Percentiles rank a stretch among this genome's conserved stretches.
Evolutionary conservation across 306 rosid genomes (phyloP).

Genomic region (Clitoria ternatea): DNA sequence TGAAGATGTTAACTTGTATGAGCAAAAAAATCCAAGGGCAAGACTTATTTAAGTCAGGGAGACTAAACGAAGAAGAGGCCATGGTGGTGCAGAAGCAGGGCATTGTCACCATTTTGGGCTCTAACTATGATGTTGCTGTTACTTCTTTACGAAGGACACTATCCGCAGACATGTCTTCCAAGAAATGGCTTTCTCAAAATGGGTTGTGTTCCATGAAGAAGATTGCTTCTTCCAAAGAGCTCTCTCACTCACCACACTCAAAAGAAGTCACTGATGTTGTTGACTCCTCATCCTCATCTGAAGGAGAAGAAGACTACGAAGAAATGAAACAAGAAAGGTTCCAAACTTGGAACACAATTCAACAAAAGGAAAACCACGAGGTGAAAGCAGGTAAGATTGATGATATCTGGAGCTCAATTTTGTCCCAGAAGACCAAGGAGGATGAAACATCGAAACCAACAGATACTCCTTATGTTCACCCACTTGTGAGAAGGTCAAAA

Average conservation of each 20-base stretch:
- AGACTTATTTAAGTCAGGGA: constrained; percentile 3
- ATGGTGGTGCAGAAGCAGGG: constrained; percentile 50
- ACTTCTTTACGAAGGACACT: constrained; percentile 65
- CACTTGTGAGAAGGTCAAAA: constrained; percentile 54
- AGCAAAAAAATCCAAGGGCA: constrained; percentile 27
- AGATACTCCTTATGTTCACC: constrained; percentile 59
- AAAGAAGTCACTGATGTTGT: not conserved
- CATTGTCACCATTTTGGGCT: constrained; percentile 51
- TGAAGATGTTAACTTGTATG: constrained; percentile 35
- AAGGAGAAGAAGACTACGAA: constrained; percentile 16
- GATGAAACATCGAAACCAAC: constrained; percentile 22
- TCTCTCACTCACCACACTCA: constrained; percentile 24
- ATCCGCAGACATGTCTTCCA: constrained; percentile 91
- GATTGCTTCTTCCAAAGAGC: constrained; percentile 44
- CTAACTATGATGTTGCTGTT: constrained; percentile 20
- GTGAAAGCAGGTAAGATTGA: constrained; percentile 21
- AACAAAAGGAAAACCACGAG: constrained; percentile 1
- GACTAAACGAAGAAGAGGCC: constrained; percentile 5
- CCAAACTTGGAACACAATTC: constrained; percentile 37
- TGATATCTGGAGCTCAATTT: constrained; percentile 58
- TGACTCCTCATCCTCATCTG: constrained; percentile 25
- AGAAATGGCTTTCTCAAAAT: constrained; percentile 61
- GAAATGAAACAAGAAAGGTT: constrained; percentile 12
- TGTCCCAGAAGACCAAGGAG: constrained; percentile 33
- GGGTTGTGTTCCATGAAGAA: constrained; percentile 55